Evolutionary conservation across 345 rosid genomes (phyloP), one percentile per base, ranked within the genome.

Genomic region (Boechera retrofracta): DNA sequence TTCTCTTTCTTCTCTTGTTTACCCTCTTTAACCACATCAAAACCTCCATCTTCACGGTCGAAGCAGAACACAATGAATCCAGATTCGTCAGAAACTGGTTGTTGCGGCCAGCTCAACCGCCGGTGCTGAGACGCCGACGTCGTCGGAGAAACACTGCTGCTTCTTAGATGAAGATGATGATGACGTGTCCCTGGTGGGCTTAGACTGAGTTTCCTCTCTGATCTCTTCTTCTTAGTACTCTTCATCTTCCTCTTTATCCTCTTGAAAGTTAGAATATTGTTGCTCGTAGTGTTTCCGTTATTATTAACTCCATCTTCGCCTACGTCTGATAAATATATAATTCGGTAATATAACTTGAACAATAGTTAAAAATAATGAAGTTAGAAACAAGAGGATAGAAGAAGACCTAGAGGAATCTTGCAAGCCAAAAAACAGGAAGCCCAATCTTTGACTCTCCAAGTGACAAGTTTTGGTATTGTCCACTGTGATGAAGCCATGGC

Each of bases 11-110:
- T 64, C 62, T 77, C 71, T 47, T 54, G 53, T 64, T 70, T 77
- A 32, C 45, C 74, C 70, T 88, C 87, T 68, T 83, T 86, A 7
- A 83, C 82, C 4, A 89, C 87, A 9, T 89, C 86, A 28, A 89
- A 84, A 5, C 83, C 87, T 29, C 94, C 92, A 67, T 88, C 92
- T 33, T 89, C 83, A 38, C 83, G 75, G 75, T 79, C 78, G 26
- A 91, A 89, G 69, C 94, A 82, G 67, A 89, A 89, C 38, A 85
- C 91, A 44, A 89, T 86, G 64, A 82, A 88, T 12, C 89, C 91
- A 71, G 80, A 29, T 55, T 86, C 94, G 12, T 87, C 94, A 24
- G 79, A 77, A 28, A 69, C 82, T 1, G 65, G 78, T 42, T 54
- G 66, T 64, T 69, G 80, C 2, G 75, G 69, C 73, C 77, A 68